These are phyloP conservation scores for Ophiocordyceps camponoti-floridani DNA, from an alignment of 2,329 filamentous ascomycete genomes.

Conservation along the genomic window DNA sequence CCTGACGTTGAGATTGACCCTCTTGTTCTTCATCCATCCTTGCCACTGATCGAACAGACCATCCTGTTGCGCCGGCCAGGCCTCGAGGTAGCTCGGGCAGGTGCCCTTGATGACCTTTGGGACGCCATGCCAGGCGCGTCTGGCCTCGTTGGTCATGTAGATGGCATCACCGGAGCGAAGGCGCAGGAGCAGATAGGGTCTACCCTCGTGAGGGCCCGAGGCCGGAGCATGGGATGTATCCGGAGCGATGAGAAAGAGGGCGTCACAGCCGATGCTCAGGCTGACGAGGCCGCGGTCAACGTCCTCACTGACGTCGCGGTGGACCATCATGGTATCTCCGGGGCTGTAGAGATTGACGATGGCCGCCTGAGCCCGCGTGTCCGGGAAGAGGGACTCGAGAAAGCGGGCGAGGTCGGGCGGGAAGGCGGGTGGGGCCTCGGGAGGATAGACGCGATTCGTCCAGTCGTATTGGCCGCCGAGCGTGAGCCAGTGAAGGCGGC, in stretches of 20 bases:
- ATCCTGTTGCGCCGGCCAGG: constrained; percentile 51
- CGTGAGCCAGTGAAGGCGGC: constrained; percentile 82
- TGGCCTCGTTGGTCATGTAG: constrained; percentile 66
- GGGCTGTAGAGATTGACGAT: constrained; percentile 90
- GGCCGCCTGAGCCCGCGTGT: constrained; percentile 67
- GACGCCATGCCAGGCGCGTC: constrained; percentile 92
- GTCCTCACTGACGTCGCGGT: constrained; percentile 83
- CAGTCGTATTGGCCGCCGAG: constrained; percentile 94
- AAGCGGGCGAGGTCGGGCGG: constrained; percentile 54
- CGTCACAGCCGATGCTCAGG: constrained; percentile 78
- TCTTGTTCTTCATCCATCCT: constrained; percentile 76
- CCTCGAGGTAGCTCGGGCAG: constrained; percentile 54
- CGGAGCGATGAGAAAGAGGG: constrained; percentile 68
- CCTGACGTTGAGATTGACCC: constrained; percentile 81
- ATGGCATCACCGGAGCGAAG: constrained; percentile 76
- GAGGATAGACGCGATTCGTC: constrained; percentile 71
- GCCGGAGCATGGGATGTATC: constrained; percentile 12
- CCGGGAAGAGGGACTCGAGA: constrained; percentile 53
- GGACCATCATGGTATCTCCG: constrained; percentile 78
- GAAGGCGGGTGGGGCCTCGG: constrained; percentile 49
- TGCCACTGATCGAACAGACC: constrained; percentile 48
- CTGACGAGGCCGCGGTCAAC: constrained; percentile 65
- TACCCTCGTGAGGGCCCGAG: constrained; percentile 11
- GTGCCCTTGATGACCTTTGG: constrained; percentile 68
- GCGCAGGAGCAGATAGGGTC: constrained; percentile 40